These are phyloP conservation scores for Macadamia tetraphylla DNA, from an alignment of 164 flowering plant species.

Conservation along the genomic window DNA sequence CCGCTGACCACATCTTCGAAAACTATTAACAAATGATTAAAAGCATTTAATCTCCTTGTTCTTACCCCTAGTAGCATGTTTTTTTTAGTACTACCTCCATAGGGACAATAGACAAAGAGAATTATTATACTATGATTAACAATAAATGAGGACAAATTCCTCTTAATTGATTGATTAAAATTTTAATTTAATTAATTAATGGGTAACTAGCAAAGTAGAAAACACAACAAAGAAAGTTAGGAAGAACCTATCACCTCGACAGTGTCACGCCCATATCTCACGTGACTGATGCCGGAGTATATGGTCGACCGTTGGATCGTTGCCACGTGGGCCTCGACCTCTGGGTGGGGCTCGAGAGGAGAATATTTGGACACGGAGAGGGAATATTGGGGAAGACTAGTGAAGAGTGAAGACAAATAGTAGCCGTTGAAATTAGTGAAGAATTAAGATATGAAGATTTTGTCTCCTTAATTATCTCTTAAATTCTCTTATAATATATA, in stretches of 20 bases:
- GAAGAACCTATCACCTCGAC: slow-evolving; percentile 17
- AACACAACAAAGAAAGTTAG: background rate
- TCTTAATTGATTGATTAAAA: no score
- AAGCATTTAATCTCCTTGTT: background rate
- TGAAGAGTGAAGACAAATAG: slow-evolving; percentile 30
- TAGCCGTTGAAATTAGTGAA: slow-evolving; percentile 27
- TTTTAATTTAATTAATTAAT: no score
- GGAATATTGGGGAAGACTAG: slow-evolving; percentile 33
- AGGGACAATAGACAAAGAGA: background rate
- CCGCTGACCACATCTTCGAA: slow-evolving; percentile 71
- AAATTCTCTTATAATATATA: no score
- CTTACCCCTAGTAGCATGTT: background rate
- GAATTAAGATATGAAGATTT: background rate
- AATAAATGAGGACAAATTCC: no score
- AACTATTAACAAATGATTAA: slow-evolving; percentile 32
- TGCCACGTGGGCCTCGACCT: slow-evolving; percentile 24
- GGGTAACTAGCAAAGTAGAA: background rate
- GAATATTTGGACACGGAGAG: slow-evolving; percentile 56
- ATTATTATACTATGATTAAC: no score
- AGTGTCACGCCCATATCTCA: slow-evolving; percentile 35
- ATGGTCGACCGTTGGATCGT: slow-evolving; percentile 15
- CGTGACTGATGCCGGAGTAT: slow-evolving; percentile 50
- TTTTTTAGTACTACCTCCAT: background rate
- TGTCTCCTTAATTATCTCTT: no score
- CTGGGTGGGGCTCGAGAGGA: slow-evolving; percentile 32